Conservation (phyloP, 352 stramenopile species). For the Saprolegnia diclina region DNA sequence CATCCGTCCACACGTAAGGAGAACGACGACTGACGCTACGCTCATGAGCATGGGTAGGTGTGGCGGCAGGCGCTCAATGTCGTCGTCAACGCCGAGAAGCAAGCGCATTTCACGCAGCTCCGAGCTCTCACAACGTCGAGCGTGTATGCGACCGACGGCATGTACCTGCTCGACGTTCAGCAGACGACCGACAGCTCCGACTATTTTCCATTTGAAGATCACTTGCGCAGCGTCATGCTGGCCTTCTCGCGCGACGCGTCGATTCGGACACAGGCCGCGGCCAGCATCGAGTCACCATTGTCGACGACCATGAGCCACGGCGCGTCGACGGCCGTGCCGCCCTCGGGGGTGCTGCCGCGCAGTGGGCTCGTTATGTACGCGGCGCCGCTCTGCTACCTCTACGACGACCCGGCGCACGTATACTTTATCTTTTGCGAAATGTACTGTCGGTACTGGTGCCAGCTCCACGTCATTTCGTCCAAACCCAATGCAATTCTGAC, state of each 20-base stretch:
- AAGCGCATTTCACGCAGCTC: constrained; percentile 46
- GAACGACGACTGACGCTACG: too few relatives aligned
- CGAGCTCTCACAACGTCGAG: constrained; percentile 34
- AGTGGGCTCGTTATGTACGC: constrained; percentile 68
- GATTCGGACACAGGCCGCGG: constrained; percentile 13
- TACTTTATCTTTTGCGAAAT: constrained; percentile 76
- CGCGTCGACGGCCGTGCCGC: constrained; percentile 34
- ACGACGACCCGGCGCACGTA: constrained; percentile 50
- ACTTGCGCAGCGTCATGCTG: constrained; percentile 61
- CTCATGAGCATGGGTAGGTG: constrained; percentile 35
- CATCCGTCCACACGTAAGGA: constrained; percentile 43
- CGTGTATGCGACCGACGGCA: constrained; percentile 62
- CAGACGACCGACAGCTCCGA: constrained; percentile 66
- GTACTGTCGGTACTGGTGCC: constrained; percentile 75
- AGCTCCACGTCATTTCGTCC: constrained; percentile 55
- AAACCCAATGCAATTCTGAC: constrained; percentile 51
- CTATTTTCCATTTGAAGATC: constrained; percentile 80
- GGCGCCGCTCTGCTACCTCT: constrained; percentile 65
- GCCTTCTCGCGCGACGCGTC: constrained; percentile 60
- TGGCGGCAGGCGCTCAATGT: constrained; percentile 54
- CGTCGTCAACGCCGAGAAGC: constrained; percentile 32
- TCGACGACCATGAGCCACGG: background rate
- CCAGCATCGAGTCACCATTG: background rate
- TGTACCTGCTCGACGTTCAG: constrained; percentile 79
- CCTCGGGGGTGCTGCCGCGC: constrained; percentile 66